Base-by-base conservation (phyloP, 1,284 basidiomycete genomes). In the Papiliotrema nemorosa region DNA sequence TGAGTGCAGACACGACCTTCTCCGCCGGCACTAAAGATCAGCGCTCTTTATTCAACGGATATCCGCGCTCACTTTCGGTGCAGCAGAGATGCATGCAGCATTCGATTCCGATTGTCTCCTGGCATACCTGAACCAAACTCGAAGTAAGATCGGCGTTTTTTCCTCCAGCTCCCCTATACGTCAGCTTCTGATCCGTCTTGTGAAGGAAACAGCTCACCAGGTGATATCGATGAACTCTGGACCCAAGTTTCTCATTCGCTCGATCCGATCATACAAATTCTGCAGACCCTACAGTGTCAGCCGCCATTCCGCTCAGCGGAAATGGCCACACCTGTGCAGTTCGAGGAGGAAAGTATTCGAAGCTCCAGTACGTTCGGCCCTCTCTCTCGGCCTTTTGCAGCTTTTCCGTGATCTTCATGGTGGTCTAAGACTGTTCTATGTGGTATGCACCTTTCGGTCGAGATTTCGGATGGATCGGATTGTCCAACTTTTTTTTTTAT, bases 181-280 rank as follows among this genome's bases (percentile, higher is more conserved):
- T 52, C 51, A 45, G 40, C 51, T 5, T n/a, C n/a, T 9, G 14
- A n/a, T 21, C 10, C 3, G 13, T 29, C 44, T 39, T 43, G 35
- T 51, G 26, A 35, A 12, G 38, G n/a, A n/a, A 36, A 47, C 47
- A 22, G 67, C 81, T 56, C 55, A 85, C 92, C 90, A 97, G 70
- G 93, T 98, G 69, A 98, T 96, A 73, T 98, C 93, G 65, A 97
- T 88, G 70, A 97, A 98, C 76, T 96, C 94, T 16, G 96, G 96
- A 3, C 96, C 96, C 40, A 97, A 78, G 22, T 84, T 82, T 53
- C 91, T 82, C 94, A 98, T 98, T 62, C 96, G 89, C 76, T 97
- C 92, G 76, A 97, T 94, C 66, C 94, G 91, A 76, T 97, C 94
- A 54, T 91, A 79, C 26, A 97, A 78, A 73, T 97, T 97, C 84